Evolutionary conservation across 2,329 filamentous ascomycete genomes (phyloP), one percentile per base, ranked within the genome.

Genomic region (Cercospora citrullina): DNA sequence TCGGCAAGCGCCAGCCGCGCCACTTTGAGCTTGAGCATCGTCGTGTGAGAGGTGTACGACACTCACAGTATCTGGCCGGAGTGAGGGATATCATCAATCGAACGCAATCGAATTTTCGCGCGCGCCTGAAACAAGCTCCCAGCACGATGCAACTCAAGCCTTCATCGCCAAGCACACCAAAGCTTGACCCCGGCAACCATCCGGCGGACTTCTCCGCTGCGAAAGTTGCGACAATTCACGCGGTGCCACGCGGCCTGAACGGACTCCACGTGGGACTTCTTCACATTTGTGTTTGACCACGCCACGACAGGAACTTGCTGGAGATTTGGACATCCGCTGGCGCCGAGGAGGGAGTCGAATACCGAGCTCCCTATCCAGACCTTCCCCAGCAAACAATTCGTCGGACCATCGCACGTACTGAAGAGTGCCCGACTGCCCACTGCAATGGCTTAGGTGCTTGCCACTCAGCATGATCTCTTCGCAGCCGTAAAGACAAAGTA

Each of bases 1-100:
- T 51, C 60, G 42, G 60, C 60, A 30, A 39, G n/a, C 16, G 18
- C 36, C 28, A 30, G 10, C 60, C 39, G 60, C 60, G 60, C 60
- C 60, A 62, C 33, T 48, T 36, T 14, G 26, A n/a, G 26, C 5
- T n/a, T 18, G 31, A 59, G 28, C 55, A 59, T 59, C 55, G 5
- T 30, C 10, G 55, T n/a, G 31, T 16, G 48, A n/a, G 48, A 53
- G 2, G 48, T 28, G 21, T 4, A 23, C 18, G 18, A 7, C 18
- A 53, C 23, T 14, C 18, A 3, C 10, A 14, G 21, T 23, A 23
- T 14, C 48, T 14, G 18, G 48, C 14, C 48, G 9, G 8, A 26
- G 10, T 23, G 48, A 53, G 21, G 10, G 14, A 53, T 28, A 2
- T 0, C 23, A 53, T 53, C 21, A 12, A 53, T 59, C 8, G 55